Base-by-base conservation (phyloP, 306 rosid species). In the Argentina anserina region DNA sequence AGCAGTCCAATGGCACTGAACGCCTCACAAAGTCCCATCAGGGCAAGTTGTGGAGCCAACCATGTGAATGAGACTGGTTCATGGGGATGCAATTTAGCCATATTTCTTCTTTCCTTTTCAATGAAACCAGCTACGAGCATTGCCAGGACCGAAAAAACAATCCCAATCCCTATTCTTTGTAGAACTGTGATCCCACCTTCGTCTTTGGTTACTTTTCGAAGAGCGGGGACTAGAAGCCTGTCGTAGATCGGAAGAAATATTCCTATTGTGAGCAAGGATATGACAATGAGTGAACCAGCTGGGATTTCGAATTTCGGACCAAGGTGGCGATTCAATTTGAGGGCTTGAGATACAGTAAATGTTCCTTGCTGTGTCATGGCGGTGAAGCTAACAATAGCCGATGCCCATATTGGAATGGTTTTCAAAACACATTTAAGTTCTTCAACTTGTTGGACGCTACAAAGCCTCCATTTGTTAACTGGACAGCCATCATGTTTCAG, bases 381-480 rank as follows among this genome's bases (percentile, higher is more conserved):
- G 2, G 58, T 67, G 1, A 84, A 43, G 73, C 88, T 81, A 1
- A 87, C 68, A 8, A 89, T 81, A 4, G 86, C 85, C 3, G 93
- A 67, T 0, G 82, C 77, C 90, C 91, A 87, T 0, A 89, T 40
- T n/a, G 97, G 93, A 14, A 80, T 29, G 1, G 86, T 75, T 81
- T 83, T 83, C 0, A 80, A 18, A 8, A 91, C 1, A 78, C 91
- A 89, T 87, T 91, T 91, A 0, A 89, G 72, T 39, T 91, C 96
- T 81, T 92, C 97, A 1, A 92, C 87, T 74, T 86, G 87, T 15
- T 90, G 97, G 0, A 88, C 82, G 87, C 87, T 78, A 0, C 83
- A 83, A 0, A 92, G 81, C 33, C 65, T 80, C 96, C 96, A 86
- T 0, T 75, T 23, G 50, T 92, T 65, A 9, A 43, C 73, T 23